Conservation (phyloP, 2,329 filamentous ascomycete genomes). For the Rhynchosporium secalis region DNA sequence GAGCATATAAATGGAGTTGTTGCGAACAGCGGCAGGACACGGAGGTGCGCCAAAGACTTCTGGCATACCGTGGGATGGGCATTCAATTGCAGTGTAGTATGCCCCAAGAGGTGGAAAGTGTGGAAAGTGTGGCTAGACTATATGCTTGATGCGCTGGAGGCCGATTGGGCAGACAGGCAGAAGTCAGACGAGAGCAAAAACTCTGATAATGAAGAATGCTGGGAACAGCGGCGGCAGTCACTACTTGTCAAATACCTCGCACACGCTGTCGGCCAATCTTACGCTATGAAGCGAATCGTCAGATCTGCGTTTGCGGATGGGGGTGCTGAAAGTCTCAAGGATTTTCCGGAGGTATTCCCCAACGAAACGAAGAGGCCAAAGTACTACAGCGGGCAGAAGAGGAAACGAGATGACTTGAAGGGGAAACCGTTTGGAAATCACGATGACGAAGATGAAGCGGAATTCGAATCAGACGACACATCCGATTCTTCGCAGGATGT, state of each 20-base stretch:
- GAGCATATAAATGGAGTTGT: slow-evolving; percentile 58
- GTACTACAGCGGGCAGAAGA: slow-evolving; percentile 48
- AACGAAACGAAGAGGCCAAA: slow-evolving; percentile 58
- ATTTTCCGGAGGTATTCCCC: slow-evolving; percentile 67
- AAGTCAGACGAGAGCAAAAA: slow-evolving; percentile 1
- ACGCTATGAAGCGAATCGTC: slow-evolving; percentile 52
- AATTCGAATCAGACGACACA: slow-evolving; percentile 42
- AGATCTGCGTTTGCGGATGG: slow-evolving; percentile 70
- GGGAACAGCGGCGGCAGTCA: slow-evolving; percentile 49
- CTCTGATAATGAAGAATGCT: slow-evolving; percentile 32
- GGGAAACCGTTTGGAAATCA: slow-evolving; percentile 38
- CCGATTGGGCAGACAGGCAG: slow-evolving; percentile 41
- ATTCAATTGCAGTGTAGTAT: slow-evolving; percentile 79
- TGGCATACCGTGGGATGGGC: slow-evolving; percentile 91
- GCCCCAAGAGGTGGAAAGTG: slow-evolving; percentile 74
- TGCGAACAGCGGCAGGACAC: slow-evolving; percentile 66
- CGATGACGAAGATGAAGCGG: slow-evolving; percentile 46
- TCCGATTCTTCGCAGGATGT: slow-evolving; percentile 19
- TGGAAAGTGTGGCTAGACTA: slow-evolving; percentile 81
- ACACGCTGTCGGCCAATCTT: slow-evolving; percentile 46
- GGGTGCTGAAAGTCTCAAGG: slow-evolving; percentile 49
- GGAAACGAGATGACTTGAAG: slow-evolving; percentile 45
- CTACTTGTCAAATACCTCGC: slow-evolving; percentile 56
- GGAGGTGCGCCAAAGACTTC: slow-evolving; percentile 78
- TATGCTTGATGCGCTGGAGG: slow-evolving; percentile 75